Evolutionary conservation across 1,284 basidiomycete species (phyloP).

Genomic region (Boletus semigastroideus): DNA sequence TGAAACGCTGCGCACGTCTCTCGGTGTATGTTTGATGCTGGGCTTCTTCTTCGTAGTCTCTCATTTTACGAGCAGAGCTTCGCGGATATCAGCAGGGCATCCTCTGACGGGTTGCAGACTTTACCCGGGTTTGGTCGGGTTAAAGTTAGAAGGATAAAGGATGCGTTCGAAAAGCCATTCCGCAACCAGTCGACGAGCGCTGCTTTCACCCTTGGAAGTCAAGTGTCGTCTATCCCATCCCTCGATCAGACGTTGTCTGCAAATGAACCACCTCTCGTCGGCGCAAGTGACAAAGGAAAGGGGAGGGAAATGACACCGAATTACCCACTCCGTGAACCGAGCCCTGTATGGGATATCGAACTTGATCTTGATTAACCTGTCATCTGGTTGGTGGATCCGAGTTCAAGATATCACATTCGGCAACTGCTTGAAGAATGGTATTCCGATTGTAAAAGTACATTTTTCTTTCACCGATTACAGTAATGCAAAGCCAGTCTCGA

Average conservation of each 20-base stretch:
- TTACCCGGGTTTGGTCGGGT: constrained; percentile 94
- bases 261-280: constrained; percentile 12
- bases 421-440: no score
- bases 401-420: not conserved
- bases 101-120: constrained; percentile 72
- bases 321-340: constrained; percentile 30
- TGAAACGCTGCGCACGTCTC: constrained; percentile 87
- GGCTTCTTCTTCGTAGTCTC: constrained; percentile 1
- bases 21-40: constrained; percentile 68
- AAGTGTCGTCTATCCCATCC: constrained; percentile 7
- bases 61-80: constrained; percentile 64
- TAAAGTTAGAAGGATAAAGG: constrained; percentile 84
- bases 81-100: constrained; percentile 72
- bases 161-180: constrained; percentile 77
- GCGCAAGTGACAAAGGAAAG: constrained; percentile 19
- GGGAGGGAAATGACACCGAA: constrained; percentile 12
- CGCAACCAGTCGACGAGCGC: constrained; percentile 60
- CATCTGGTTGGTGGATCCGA: not conserved
- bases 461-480: not conserved
- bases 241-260: constrained; percentile 1
- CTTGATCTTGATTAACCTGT: constrained; percentile 29
- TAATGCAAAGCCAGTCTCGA: not conserved
- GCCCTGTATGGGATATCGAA: constrained; percentile 65
- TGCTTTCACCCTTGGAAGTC: constrained; percentile 37
- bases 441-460: not conserved